Evolutionary conservation across 176 grass and related monocot genomes (phyloP).

Genomic region (Coix lacrymajobi): DNA sequence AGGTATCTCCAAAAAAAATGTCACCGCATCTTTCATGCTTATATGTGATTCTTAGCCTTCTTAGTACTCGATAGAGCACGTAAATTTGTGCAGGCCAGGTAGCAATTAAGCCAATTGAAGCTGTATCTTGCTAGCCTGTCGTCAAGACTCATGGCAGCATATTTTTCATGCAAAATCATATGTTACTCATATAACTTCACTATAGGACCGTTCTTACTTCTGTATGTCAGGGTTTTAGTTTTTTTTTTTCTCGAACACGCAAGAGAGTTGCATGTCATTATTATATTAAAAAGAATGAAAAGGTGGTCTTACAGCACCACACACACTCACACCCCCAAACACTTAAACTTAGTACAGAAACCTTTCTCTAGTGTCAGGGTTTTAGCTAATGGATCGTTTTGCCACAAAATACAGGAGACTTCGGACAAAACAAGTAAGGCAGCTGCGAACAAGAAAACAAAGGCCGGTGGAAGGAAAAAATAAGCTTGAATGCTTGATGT

Average conservation of each 20-base stretch:
- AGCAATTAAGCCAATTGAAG: neutral
- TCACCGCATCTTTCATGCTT: neutral
- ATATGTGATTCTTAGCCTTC: neutral
- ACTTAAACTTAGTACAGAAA: too few species aligned
- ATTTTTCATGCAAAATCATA: neutral
- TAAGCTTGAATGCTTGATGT: neutral
- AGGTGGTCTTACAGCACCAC: too few species aligned
- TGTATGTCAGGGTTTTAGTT: too few species aligned
- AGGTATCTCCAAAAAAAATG: conserved; percentile 28
- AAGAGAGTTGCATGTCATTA: too few species aligned
- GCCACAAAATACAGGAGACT: conserved; percentile 15
- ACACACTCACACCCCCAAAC: too few species aligned
- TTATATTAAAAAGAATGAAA: too few species aligned
- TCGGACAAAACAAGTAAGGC: conserved; percentile 32
- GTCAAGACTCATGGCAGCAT: neutral
- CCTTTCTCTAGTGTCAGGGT: too few species aligned
- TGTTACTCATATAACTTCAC: neutral
- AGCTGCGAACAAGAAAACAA: conserved; percentile 38
- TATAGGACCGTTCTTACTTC: neutral
- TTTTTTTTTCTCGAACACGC: too few species aligned
- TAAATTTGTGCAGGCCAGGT: neutral
- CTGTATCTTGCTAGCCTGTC: neutral
- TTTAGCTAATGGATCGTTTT: neutral
- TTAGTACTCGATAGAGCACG: neutral
- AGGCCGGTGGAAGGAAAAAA: conserved; percentile 46